Conservation (phyloP, 1,284 basidiomycete species). For the Apiotrichum akiyoshidainum region DNA sequence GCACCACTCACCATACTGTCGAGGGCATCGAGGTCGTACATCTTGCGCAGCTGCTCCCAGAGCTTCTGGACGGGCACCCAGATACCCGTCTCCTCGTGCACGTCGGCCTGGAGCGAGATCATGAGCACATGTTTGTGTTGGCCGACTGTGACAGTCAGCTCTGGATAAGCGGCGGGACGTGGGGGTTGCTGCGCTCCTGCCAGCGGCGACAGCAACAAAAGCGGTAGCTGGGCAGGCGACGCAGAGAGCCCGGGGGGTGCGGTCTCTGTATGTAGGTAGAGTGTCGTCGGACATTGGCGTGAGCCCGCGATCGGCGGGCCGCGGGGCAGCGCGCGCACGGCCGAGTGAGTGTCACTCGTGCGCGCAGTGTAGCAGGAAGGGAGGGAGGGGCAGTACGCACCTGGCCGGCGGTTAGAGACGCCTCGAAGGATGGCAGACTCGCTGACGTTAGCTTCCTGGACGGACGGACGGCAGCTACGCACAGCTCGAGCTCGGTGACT, state of each 20-base stretch:
- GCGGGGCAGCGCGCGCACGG: not conserved
- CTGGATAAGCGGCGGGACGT: not conserved
- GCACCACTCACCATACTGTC: slow-evolving; percentile 63
- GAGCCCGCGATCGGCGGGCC: no score
- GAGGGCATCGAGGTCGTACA: slow-evolving; percentile 72
- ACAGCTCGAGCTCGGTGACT: slow-evolving; percentile 25
- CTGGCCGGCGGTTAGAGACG: slow-evolving; percentile 28
- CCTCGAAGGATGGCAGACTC: slow-evolving; percentile 36
- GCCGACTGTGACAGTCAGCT: slow-evolving; percentile 28
- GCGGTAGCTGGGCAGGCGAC: no score
- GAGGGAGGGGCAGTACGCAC: no score
- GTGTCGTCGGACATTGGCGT: no score
- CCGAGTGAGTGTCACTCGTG: not conserved
- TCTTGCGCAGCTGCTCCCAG: slow-evolving; percentile 67
- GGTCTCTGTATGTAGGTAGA: no score
- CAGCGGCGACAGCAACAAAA: no score
- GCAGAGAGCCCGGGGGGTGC: not conserved
- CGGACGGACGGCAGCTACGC: slow-evolving; percentile 5
- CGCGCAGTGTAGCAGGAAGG: no score
- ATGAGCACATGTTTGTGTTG: slow-evolving; percentile 39
- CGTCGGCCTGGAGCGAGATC: slow-evolving; percentile 35
- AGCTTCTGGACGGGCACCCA: slow-evolving; percentile 61
- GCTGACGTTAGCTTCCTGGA: slow-evolving; percentile 13
- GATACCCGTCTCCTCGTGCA: slow-evolving; percentile 33
- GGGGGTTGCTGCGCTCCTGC: no score